Evolutionary conservation across 2,329 filamentous ascomycete species (phyloP), one percentile per base, ranked within the genome.

Genomic region (Hymenotorrendiella dingleyae): DNA sequence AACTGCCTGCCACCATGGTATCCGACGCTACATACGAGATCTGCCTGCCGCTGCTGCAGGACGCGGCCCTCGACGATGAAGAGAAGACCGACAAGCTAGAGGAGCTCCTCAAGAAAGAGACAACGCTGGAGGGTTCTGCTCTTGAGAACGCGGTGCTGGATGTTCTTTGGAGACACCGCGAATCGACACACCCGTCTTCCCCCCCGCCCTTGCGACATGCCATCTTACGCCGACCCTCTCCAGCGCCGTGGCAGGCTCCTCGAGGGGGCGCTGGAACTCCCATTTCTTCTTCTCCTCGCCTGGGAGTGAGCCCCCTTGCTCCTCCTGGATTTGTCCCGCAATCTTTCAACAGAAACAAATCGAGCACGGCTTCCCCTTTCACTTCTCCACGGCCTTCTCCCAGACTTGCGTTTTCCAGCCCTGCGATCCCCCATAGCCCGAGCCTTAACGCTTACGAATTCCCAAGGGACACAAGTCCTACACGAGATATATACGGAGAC

Each of bases 381-480:
- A 88, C 86, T 27, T 97, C 91, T 8, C 93, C 93, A 22, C 84
- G 90, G 39, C 90, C 93, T 10, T 97, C 91, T 11, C 93, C 93
- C 22, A 82, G 91, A 51, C 80, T 97, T 42, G 88, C 88, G 32
- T 84, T 94, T 61, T 88, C 89, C 7, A 91, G 87, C 36, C 93
- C 93, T 19, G 78, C 77, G 39, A 95, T 97, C 56, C 93, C 93
- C 4, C 88, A 97, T 64, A 96, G 90, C 56, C 93, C 93, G 28
- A 94, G 78, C 61, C 68, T 97, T 50, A 96, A 94, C 67, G 88
- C 90, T 41, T 98, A 97, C 67, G 88, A 95, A 64, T 96, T 96
- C 67, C 77, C 80, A 36, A 91, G 80, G 59, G 89, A 95, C 58
- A 76, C 82, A 16, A 86, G 81, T 36, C 84, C 87, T 6, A 80